phyloP scores from a whole-genome alignment of 2,329 filamentous ascomycete genomes.

The Colletotrichum australisinense region DNA sequence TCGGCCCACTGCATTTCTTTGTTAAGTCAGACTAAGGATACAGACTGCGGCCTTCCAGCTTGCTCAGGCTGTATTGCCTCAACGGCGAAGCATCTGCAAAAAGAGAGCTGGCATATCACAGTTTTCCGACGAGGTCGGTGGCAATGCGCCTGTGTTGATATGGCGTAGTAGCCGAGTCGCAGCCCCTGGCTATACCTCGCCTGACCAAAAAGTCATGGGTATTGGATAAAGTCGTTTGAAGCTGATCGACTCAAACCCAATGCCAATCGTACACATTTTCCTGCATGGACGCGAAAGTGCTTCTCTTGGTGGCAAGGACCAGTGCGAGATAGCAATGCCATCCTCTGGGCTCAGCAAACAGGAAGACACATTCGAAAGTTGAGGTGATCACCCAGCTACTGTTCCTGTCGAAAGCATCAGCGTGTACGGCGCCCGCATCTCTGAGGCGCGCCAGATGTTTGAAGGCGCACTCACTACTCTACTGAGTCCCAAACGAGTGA shows the following conservation, averaged over 20 bases:
- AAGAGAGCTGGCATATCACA: neutral
- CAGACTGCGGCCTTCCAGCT: neutral
- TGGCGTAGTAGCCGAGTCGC: neutral
- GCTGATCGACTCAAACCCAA: neutral
- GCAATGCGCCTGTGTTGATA: no score
- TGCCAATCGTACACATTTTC: neutral
- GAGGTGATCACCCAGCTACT: no score
- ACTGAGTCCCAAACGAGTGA: conserved; percentile 10
- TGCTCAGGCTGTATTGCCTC: neutral
- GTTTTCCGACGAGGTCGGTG: neutral
- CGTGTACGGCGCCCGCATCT: neutral
- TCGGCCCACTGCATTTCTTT: neutral
- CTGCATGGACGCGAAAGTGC: neutral
- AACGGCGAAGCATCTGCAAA: neutral
- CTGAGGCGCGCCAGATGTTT: neutral
- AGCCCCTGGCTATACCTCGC: neutral
- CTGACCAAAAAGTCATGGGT: neutral
- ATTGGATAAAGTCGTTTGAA: neutral
- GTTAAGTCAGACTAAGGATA: neutral
- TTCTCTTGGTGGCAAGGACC: neutral
- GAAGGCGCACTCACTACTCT: neutral
- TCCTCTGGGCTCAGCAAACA: neutral
- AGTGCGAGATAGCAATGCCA: neutral
- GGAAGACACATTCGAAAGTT: neutral
- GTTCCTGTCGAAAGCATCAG: neutral